A percentile compares a stretch with the other conserved stretches of the same genome.
These are phyloP conservation scores for Astragalus glycyphyllos DNA, from an alignment of 306 rosid genomes.

Conservation along the genomic window DNA sequence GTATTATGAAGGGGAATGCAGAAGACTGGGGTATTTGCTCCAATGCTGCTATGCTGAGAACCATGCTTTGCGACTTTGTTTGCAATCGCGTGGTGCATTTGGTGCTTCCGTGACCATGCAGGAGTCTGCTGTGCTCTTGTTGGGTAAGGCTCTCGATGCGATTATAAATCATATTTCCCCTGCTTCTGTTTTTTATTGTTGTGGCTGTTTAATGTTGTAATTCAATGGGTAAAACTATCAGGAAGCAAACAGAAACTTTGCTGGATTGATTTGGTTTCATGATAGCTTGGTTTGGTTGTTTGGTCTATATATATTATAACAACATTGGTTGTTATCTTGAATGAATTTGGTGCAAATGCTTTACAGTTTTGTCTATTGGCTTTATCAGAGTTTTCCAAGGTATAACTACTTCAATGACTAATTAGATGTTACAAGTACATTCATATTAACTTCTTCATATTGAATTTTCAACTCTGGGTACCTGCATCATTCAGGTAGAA, in stretches of 20 bases:
- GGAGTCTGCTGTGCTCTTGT: constrained; percentile 99
- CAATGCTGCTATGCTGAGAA: constrained; percentile 90
- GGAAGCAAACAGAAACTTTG: background rate
- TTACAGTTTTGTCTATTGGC: constrained; percentile 4
- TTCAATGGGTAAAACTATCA: background rate
- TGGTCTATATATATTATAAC: background rate
- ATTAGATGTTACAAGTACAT: background rate
- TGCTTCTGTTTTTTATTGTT: background rate
- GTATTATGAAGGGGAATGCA: constrained; percentile 88
- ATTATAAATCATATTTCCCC: constrained; percentile 11
- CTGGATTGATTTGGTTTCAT: constrained; percentile 20
- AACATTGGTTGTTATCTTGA: background rate
- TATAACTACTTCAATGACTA: constrained; percentile 13
- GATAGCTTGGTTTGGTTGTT: constrained; percentile 4
- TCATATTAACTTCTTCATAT: constrained; percentile 17
- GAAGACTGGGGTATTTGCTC: constrained; percentile 83
- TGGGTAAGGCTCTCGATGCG: constrained; percentile 66
- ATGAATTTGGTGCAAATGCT: constrained; percentile 28
- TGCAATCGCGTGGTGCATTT: constrained; percentile 66
- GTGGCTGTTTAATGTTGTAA: constrained; percentile 2
- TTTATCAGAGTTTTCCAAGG: background rate
- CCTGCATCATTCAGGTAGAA: constrained; percentile 5
- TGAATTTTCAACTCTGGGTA: background rate
- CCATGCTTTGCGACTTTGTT: constrained; percentile 72
- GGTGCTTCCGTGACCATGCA: constrained; percentile 79